phyloP scores from a whole-genome alignment of 208 protist genomes.

The Trypanosomatidae sp. region DNA sequence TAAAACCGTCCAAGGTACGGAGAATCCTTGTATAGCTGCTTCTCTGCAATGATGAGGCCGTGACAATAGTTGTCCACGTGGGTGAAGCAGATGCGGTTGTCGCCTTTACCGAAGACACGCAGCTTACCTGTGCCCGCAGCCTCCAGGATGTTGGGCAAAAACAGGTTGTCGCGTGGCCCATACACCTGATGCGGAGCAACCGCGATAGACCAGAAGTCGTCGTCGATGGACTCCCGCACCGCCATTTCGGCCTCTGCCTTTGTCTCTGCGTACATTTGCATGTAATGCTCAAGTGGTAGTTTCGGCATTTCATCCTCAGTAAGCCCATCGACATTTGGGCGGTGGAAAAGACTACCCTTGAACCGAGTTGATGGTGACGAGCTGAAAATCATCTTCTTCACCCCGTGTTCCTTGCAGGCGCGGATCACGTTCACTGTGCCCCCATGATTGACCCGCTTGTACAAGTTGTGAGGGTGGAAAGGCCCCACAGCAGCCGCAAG shows the following conservation, averaged over 20 bases:
- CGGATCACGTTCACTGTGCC: conserved; percentile 95
- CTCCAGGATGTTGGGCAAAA: conserved; percentile 95
- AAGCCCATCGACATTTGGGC: conserved; percentile 92
- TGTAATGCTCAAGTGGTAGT: conserved; percentile 86
- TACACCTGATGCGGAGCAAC: conserved; percentile 96
- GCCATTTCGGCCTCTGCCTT: conserved; percentile 94
- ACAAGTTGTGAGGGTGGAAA: conserved; percentile 90
- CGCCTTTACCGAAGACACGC: conserved; percentile 91
- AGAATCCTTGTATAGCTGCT: conserved; percentile 86
- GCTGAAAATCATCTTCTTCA: conserved; percentile 94
- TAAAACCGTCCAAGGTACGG: conserved; percentile 95
- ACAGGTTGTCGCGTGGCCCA: conserved; percentile 94
- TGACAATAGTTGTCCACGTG: conserved; percentile 97
- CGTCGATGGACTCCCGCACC: conserved; percentile 65
- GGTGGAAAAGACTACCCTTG: conserved; percentile 86
- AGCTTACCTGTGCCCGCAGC: conserved; percentile 93
- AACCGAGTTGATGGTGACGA: conserved; percentile 94
- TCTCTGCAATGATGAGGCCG: conserved; percentile 92
- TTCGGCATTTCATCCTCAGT: conserved; percentile 90
- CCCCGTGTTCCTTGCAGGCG: conserved; percentile 88
- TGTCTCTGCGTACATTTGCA: conserved; percentile 94
- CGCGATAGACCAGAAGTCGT: conserved; percentile 87
- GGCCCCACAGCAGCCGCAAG: conserved; percentile 94
- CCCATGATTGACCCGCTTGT: conserved; percentile 90
- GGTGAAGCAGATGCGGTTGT: conserved; percentile 95